Conservation (phyloP, 2,329 filamentous ascomycete genomes). For the Colletotrichum truncatum region DNA sequence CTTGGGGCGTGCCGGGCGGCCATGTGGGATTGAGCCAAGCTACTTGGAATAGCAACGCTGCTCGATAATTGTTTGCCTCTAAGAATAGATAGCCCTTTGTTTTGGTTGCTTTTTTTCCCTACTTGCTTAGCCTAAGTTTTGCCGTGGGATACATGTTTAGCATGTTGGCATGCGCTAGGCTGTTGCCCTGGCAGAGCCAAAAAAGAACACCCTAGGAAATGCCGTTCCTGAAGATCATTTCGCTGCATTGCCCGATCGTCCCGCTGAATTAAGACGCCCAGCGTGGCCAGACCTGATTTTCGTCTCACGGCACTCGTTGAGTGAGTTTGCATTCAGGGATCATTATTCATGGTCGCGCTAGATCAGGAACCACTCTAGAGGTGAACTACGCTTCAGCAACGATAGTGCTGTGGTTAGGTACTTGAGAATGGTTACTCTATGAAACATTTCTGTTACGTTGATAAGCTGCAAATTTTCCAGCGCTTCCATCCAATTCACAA, state of each 20-base stretch:
- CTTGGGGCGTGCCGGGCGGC: neutral
- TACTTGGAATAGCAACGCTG: neutral
- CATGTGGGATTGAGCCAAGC: neutral
- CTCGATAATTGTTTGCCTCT: neutral
- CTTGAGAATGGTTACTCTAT: too few species aligned
- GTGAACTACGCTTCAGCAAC: too few species aligned
- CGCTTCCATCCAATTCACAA: too few species aligned
- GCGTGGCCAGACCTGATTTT: neutral
- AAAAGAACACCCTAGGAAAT: neutral
- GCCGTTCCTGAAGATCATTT: conserved; percentile 4
- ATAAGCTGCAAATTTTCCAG: neutral
- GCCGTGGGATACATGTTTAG: neutral
- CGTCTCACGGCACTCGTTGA: neutral
- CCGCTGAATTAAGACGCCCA: too few species aligned
- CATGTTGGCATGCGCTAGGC: neutral
- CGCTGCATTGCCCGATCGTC: too few species aligned
- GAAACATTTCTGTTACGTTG: neutral
- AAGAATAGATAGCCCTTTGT: conserved; percentile 5
- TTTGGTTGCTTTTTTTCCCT: neutral
- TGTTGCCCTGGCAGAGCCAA: neutral
- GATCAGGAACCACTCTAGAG: too few species aligned
- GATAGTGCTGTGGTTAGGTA: too few species aligned
- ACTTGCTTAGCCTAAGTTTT: too few species aligned
- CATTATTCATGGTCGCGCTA: neutral
- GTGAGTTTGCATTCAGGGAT: neutral